Evolutionary conservation across 2,329 filamentous ascomycete species (phyloP).

Genomic region (Colletotrichum eleusines): DNA sequence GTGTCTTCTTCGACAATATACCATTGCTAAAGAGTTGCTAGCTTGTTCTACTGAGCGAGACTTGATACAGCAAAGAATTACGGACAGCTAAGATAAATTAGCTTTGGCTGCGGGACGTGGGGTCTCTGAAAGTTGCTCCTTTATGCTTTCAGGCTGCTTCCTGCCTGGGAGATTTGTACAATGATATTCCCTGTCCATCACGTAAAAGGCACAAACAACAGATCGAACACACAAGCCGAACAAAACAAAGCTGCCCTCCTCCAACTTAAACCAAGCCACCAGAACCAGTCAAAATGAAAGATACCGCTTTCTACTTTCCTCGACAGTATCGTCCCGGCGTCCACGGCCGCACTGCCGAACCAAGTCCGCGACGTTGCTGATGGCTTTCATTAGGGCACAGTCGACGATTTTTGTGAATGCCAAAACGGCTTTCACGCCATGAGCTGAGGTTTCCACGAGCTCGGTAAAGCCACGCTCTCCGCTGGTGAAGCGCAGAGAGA

Average conservation of each 20-base stretch:
- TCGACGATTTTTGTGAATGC: slow-evolving; percentile 4
- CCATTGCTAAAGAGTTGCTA: no score
- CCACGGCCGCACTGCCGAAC: not conserved
- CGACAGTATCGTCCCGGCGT: not conserved
- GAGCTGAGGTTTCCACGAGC: not conserved
- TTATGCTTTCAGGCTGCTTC: no score
- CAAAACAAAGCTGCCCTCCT: not conserved
- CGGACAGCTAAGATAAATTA: no score
- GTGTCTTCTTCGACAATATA: no score
- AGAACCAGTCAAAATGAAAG: not conserved
- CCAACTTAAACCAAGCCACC: no score
- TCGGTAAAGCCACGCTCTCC: not conserved
- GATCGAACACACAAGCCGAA: not conserved
- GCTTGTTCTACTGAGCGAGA: no score
- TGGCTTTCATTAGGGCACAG: not conserved
- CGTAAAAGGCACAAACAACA: no score
- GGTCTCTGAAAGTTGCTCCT: no score
- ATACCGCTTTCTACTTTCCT: not conserved
- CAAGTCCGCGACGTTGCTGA: slow-evolving; percentile 9
- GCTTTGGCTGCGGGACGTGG: no score
- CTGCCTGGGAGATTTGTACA: no score
- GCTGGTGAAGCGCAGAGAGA: slow-evolving; percentile 11
- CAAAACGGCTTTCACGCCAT: not conserved
- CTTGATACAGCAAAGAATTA: no score
- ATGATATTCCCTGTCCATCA: no score